A percentile compares a stretch with the other conserved stretches of the same genome.
Evolutionary conservation across 2,329 filamentous ascomycete genomes (phyloP).

Genomic region (Paecilomyces sp.): DNA sequence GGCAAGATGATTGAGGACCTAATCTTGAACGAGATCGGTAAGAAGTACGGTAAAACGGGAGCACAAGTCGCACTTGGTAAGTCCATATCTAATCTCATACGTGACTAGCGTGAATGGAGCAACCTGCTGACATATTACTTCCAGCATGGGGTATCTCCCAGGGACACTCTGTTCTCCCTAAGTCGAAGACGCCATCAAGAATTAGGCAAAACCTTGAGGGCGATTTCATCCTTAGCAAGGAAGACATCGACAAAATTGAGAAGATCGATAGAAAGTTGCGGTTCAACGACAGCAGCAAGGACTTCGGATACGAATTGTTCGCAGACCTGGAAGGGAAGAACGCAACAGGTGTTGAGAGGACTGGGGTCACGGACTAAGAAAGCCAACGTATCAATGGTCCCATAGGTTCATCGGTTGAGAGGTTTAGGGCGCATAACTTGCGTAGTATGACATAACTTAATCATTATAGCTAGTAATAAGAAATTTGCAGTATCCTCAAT

Average conservation of each 20-base stretch:
- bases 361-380: not conserved
- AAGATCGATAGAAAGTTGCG: constrained; percentile 53
- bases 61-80: constrained; percentile 45
- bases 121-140: not conserved
- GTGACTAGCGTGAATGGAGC: not conserved
- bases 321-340: constrained; percentile 51
- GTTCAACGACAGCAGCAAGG: constrained; percentile 53
- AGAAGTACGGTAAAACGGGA: constrained; percentile 45
- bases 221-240: constrained; percentile 52
- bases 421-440: not conserved
- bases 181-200: constrained; percentile 40
- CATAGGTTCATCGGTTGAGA: not conserved
- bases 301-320: constrained; percentile 55
- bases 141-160: constrained; percentile 48
- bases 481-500: not conserved
- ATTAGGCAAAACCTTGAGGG: constrained; percentile 39
- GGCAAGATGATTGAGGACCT: constrained; percentile 48
- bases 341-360: not conserved
- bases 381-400: not conserved
- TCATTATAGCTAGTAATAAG: not conserved
- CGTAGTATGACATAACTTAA: not conserved
- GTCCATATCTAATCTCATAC: constrained; percentile 3
- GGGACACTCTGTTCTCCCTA: constrained; percentile 47
- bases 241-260: constrained; percentile 52
- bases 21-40: constrained; percentile 42